Evolutionary conservation across 768 basidiomycete genomes (phyloP).

Genomic region (Lyophyllum atratum): DNA sequence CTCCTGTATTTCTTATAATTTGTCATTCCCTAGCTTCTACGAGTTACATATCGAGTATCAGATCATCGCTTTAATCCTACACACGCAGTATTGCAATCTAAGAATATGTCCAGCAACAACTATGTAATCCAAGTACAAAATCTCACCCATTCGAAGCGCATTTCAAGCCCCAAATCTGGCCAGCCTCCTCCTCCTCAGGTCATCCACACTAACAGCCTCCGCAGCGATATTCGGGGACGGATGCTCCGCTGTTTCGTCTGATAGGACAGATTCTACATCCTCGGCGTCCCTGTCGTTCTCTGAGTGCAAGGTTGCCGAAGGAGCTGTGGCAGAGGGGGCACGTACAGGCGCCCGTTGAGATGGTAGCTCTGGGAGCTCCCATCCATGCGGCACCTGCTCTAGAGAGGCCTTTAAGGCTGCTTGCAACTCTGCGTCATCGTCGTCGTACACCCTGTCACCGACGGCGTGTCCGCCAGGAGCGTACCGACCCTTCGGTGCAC

Average conservation of each 20-base stretch:
- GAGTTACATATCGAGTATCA: neutral
- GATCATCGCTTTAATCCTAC: neutral
- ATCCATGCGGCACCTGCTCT: conserved; percentile 60
- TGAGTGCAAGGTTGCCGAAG: neutral
- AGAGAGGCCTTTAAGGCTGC: conserved; percentile 86
- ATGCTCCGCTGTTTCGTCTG: conserved; percentile 33
- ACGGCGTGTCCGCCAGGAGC: conserved; percentile 6
- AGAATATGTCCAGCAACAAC: neutral
- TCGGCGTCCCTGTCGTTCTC: conserved; percentile 23
- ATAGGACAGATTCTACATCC: conserved; percentile 38
- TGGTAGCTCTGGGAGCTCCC: conserved; percentile 34
- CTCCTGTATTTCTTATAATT: neutral
- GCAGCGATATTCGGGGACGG: conserved; percentile 23
- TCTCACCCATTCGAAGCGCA: neutral
- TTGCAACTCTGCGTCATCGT: conserved; percentile 86
- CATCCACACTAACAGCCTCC: conserved; percentile 57
- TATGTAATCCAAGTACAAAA: neutral
- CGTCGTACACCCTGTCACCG: conserved; percentile 65
- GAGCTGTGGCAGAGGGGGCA: neutral
- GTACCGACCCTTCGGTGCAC: neutral
- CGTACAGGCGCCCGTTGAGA: conserved; percentile 8
- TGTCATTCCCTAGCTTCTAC: neutral
- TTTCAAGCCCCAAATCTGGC: conserved; percentile 61
- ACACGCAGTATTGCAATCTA: neutral
- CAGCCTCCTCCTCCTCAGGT: conserved; percentile 63